Conservation (phyloP, 2,329 filamentous ascomycete species). For the Chaetomiaceae sp. region DNA sequence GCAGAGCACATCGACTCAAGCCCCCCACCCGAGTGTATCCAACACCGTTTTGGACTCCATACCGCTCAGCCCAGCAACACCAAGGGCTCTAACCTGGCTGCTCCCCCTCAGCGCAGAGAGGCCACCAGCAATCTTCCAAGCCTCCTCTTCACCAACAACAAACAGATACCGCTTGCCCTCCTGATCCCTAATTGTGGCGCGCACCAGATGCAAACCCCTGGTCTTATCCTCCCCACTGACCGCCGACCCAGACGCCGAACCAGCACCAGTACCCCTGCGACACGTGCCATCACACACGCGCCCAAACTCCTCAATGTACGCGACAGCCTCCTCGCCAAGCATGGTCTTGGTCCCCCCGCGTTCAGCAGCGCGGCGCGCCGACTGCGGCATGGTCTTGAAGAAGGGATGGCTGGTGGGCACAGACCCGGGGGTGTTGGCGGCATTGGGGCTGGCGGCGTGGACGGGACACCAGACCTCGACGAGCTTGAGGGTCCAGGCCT, state of each 20-base stretch:
- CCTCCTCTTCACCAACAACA: constrained; percentile 58
- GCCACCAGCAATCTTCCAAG: constrained; percentile 62
- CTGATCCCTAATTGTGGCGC: constrained; percentile 60
- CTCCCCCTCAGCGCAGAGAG: constrained; percentile 57
- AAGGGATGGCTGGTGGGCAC: constrained; percentile 38
- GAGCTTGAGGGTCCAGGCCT: constrained; percentile 92
- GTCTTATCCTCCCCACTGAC: constrained; percentile 34
- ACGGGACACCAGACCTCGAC: constrained; percentile 82
- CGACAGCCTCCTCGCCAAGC: constrained; percentile 61
- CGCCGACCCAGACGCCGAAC: constrained; percentile 43
- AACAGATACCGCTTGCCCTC: constrained; percentile 64
- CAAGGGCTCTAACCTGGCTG: constrained; percentile 55
- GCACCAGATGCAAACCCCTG: constrained; percentile 56
- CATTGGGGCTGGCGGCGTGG: constrained; percentile 49
- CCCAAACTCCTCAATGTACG: constrained; percentile 58
- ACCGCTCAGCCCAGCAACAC: constrained; percentile 51
- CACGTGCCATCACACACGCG: constrained; percentile 45
- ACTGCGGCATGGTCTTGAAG: constrained; percentile 44
- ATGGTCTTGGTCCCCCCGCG: constrained; percentile 48
- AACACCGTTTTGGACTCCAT: constrained; percentile 51
- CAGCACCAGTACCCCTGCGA: constrained; percentile 33
- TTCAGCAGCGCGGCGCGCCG: constrained; percentile 41
- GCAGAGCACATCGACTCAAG: background rate
- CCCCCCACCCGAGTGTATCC: constrained; percentile 53
- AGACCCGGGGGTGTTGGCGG: constrained; percentile 36